Conservation (phyloP, 2,329 filamentous ascomycete genomes). For the Tolypocladium sp. region DNA sequence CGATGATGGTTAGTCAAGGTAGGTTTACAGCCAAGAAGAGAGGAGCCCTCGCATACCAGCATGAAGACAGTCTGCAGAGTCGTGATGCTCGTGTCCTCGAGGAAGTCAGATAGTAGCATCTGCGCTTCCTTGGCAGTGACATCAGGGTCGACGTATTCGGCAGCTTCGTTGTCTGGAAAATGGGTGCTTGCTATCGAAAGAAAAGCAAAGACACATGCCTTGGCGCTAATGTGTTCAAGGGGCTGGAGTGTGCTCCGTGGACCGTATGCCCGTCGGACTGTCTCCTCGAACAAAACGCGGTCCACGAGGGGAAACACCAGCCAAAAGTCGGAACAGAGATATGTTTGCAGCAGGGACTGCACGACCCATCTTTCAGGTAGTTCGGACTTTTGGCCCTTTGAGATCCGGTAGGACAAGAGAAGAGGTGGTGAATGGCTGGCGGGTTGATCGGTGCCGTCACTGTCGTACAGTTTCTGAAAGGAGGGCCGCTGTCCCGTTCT, state of each 20-base stretch:
- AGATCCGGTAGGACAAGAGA: background rate
- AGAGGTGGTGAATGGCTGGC: background rate
- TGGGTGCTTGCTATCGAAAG: slow-evolving; percentile 22
- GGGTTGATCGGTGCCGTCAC: background rate
- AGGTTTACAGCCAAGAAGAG: too few species aligned
- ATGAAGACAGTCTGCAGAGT: slow-evolving; percentile 36
- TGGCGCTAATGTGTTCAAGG: slow-evolving; percentile 23
- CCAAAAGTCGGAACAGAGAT: slow-evolving; percentile 23
- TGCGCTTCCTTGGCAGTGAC: slow-evolving; percentile 29
- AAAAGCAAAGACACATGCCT: slow-evolving; percentile 40
- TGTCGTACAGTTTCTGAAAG: slow-evolving; percentile 8
- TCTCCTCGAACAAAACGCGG: slow-evolving; percentile 32
- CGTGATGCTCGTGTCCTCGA: slow-evolving; percentile 33
- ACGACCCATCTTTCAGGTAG: slow-evolving; percentile 26
- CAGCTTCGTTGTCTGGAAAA: slow-evolving; percentile 8
- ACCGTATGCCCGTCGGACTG: slow-evolving; percentile 34
- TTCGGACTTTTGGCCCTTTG: slow-evolving; percentile 2
- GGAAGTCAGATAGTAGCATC: slow-evolving; percentile 28
- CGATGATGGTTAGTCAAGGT: background rate
- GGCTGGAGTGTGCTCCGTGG: slow-evolving; percentile 7
- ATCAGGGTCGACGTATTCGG: slow-evolving; percentile 27
- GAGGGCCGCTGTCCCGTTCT: slow-evolving; percentile 25
- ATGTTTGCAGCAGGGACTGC: slow-evolving; percentile 13
- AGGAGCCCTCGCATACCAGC: slow-evolving; percentile 27
- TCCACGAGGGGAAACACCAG: slow-evolving; percentile 41